phyloP scores from a whole-genome alignment of 2,329 filamentous ascomycete genomes.

The Sclerotinia trifoliorum region DNA sequence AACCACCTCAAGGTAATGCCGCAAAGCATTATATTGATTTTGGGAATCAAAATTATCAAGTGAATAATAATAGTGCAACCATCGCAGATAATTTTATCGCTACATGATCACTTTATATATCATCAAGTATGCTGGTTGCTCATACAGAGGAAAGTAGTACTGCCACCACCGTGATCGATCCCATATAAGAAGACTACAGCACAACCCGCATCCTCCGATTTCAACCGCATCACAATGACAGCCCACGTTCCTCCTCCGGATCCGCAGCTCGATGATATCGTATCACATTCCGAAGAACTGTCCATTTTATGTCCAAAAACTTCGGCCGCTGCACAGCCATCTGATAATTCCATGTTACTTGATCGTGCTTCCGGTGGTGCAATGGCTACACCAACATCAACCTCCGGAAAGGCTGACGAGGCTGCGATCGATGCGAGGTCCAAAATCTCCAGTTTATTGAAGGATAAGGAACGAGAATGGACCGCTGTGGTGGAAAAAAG shows the following conservation, averaged over 20 bases:
- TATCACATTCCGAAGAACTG: constrained; percentile 37
- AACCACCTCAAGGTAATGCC: not conserved
- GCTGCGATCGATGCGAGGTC: constrained; percentile 33
- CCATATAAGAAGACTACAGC: not conserved
- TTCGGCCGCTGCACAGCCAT: constrained; percentile 34
- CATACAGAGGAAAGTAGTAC: constrained; percentile 26
- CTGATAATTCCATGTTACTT: constrained; percentile 29
- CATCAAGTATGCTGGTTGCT: constrained; percentile 30
- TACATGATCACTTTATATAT: not conserved
- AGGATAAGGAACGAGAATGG: constrained; percentile 64
- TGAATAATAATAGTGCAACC: not conserved
- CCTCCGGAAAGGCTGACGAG: constrained; percentile 30
- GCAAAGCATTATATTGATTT: too few species aligned
- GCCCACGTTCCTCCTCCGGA: constrained; percentile 33
- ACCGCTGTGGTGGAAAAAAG: constrained; percentile 59
- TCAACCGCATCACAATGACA: constrained; percentile 30
- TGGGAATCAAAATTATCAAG: too few species aligned
- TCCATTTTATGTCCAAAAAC: constrained; percentile 34
- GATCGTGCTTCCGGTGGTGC: constrained; percentile 24
- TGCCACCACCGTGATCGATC: constrained; percentile 22
- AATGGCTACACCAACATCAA: constrained; percentile 23
- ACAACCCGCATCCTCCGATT: not conserved
- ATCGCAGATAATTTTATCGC: not conserved
- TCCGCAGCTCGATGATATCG: constrained; percentile 33
- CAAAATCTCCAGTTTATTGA: constrained; percentile 47